phyloP scores from a whole-genome alignment of 2,329 filamentous ascomycete species.

The Magnaporthiopsis rhizophila region DNA sequence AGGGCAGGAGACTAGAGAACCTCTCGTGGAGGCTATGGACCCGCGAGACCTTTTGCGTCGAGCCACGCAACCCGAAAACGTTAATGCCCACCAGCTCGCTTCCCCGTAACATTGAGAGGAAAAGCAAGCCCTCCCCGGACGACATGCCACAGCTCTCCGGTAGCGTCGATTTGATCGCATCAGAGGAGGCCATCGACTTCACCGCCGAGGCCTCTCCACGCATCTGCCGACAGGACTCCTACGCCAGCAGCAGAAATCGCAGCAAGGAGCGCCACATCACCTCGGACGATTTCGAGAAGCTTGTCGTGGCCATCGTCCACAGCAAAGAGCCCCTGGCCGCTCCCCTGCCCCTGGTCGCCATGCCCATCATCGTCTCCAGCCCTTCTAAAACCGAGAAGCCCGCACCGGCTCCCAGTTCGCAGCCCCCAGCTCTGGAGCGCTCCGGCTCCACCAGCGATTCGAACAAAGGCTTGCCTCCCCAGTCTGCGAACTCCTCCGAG shows the following conservation, averaged over 20 bases:
- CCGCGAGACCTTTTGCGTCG: conserved; percentile 83
- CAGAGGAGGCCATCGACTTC: conserved; percentile 59
- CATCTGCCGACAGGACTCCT: conserved; percentile 64
- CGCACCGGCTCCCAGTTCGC: conserved; percentile 15
- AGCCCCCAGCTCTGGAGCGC: conserved; percentile 23
- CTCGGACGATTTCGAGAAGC: conserved; percentile 86
- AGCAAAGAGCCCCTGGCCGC: conserved; percentile 62
- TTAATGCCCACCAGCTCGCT: conserved; percentile 30
- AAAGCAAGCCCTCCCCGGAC: conserved; percentile 27
- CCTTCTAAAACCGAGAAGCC: conserved; percentile 28
- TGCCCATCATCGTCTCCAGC: neutral
- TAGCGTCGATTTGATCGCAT: conserved; percentile 66
- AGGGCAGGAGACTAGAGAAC: conserved; percentile 88
- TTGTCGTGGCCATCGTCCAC: conserved; percentile 88
- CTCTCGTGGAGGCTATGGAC: conserved; percentile 95
- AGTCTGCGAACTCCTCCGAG: conserved; percentile 31
- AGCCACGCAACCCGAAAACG: conserved; percentile 48
- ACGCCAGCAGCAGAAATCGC: conserved; percentile 60
- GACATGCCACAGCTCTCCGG: conserved; percentile 66
- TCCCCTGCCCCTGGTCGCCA: conserved; percentile 32
- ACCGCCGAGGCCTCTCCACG: conserved; percentile 51
- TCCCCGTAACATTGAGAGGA: conserved; percentile 38
- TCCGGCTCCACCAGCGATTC: conserved; percentile 37
- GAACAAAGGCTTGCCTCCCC: conserved; percentile 53
- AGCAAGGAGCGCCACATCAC: conserved; percentile 82